Conservation (phyloP, 1,284 basidiomycete genomes). For the Pyrrhoderma lamaoense region DNA sequence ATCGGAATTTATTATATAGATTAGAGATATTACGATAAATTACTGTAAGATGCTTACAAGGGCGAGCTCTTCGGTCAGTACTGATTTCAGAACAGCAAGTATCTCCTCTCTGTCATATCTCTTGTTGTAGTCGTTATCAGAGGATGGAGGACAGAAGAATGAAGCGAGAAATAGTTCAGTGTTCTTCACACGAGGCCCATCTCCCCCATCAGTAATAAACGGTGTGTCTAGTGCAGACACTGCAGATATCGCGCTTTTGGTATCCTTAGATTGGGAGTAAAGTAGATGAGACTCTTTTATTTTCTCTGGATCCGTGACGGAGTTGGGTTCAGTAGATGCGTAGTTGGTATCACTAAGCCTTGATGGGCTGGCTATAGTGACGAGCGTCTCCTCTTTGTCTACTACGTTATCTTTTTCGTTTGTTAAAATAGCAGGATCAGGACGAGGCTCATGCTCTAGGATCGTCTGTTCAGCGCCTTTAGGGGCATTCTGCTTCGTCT, state of each 20-base stretch:
- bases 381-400: too few relatives aligned
- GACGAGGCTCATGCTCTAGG: too few relatives aligned
- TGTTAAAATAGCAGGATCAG: too few relatives aligned
- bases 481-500: conserved; percentile 17
- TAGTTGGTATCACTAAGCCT: too few relatives aligned
- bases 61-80: conserved; percentile 64
- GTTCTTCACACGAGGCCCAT: conserved; percentile 65
- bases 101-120: conserved; percentile 69
- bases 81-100: conserved; percentile 57
- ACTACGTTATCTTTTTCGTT: too few relatives aligned
- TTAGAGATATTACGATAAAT: not conserved
- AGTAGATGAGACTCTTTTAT: too few relatives aligned
- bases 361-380: too few relatives aligned
- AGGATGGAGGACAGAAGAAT: conserved; percentile 56
- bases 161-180: conserved; percentile 51
- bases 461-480: conserved; percentile 3
- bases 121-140: conserved; percentile 57
- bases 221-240: conserved; percentile 28
- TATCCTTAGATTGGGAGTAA: too few relatives aligned
- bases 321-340: too few relatives aligned
- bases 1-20: not conserved
- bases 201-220: conserved; percentile 67
- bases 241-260: too few relatives aligned
- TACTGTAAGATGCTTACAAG: conserved; percentile 37
- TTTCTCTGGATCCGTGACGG: too few relatives aligned